phyloP scores from a whole-genome alignment of 805 yeast species.

The Candida koratica region DNA sequence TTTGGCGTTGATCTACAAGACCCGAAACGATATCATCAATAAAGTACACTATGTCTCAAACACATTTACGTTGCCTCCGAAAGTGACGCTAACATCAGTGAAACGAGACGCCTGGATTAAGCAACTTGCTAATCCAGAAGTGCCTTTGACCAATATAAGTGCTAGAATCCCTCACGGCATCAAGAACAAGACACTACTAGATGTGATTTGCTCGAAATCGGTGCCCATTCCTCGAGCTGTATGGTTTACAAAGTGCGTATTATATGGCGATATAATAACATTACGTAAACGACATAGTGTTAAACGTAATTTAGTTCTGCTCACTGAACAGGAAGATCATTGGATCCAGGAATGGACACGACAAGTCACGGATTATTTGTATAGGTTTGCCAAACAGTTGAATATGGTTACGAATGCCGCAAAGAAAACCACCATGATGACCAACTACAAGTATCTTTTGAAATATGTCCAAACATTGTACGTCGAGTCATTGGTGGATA shows the following conservation, averaged over 20 bases:
- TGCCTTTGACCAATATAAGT: conserved; percentile 65
- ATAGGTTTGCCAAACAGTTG: conserved; percentile 45
- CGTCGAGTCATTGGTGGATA: conserved; percentile 64
- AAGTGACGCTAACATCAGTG: conserved; percentile 86
- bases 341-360: conserved; percentile 92
- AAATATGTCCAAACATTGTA: conserved; percentile 62
- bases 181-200: conserved; percentile 66
- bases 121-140: conserved; percentile 65
- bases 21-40: conserved; percentile 39
- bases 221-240: conserved; percentile 81
- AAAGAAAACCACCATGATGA: conserved; percentile 40
- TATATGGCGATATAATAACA: conserved; percentile 60
- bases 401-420: conserved; percentile 22
- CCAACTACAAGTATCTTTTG: conserved; percentile 55
- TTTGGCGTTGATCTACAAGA: conserved; percentile 33
- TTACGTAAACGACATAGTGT: conserved; percentile 29
- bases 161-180: conserved; percentile 89
- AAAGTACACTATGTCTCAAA: conserved; percentile 33
- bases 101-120: conserved; percentile 82
- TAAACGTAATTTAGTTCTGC: conserved; percentile 11
- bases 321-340: conserved; percentile 42
- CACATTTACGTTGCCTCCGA: conserved; percentile 71
- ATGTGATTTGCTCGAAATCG: conserved; percentile 60
- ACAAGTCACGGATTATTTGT: conserved; percentile 62
- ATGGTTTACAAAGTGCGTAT: conserved; percentile 88